Percentiles rank a stretch among this genome's conserved stretches.
Conservation (phyloP, 73 alveolate species). For the Tetrahymena thermophila region DNA sequence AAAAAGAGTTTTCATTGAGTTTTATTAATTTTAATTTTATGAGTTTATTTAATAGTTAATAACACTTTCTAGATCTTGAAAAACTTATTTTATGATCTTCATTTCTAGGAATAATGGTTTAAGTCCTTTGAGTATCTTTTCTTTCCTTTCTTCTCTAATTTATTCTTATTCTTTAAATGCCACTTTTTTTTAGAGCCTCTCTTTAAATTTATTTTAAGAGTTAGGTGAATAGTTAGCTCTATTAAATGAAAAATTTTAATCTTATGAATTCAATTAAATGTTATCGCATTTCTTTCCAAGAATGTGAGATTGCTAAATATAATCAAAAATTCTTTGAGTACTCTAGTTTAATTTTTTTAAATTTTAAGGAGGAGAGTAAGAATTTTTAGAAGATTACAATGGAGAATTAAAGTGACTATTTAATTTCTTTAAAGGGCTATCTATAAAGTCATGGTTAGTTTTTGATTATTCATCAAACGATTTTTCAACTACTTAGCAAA, state of each 20-base stretch:
- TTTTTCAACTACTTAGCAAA: background rate
- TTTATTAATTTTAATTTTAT: too few relatives aligned
- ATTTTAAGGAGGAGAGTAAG: background rate
- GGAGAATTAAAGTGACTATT: background rate
- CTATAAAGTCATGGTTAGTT: background rate
- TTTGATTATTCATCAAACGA: background rate
- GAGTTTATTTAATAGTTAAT: background rate
- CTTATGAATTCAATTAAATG: too few relatives aligned
- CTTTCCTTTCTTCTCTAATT: background rate
- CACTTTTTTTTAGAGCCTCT: background rate
- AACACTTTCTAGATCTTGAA: background rate
- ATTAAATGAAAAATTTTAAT: background rate
- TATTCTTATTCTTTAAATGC: background rate
- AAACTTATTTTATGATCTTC: background rate
- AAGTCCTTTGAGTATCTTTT: background rate
- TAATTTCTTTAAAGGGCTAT: background rate
- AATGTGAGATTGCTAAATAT: background rate
- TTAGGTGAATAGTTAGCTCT: background rate
- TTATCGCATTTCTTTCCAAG: background rate
- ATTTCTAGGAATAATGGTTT: background rate
- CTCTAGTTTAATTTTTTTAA: background rate
- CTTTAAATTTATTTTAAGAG: background rate
- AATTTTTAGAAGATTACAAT: background rate
- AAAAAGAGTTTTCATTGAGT: background rate
- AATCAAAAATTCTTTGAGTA: background rate